These are phyloP conservation scores for Verticillium albo-atrum DNA, from an alignment of 2,329 filamentous ascomycete species.

Conservation along the genomic window DNA sequence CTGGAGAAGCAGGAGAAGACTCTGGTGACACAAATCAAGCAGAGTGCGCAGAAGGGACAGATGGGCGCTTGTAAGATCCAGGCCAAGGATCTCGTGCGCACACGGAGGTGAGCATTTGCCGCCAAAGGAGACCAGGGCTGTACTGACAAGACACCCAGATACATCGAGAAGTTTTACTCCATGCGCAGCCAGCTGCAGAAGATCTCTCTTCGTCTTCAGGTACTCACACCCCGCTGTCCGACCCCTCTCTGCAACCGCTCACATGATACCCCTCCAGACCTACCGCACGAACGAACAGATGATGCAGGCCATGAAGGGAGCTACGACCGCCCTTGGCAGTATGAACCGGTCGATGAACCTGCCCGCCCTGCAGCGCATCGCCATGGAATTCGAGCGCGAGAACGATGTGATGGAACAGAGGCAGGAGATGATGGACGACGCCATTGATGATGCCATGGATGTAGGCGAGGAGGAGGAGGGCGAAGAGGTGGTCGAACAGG, in stretches of 20 bases:
- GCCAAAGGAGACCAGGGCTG: not conserved
- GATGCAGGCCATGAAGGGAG: conserved; percentile 99
- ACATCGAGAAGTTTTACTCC: conserved; percentile 96
- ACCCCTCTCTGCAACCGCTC: not conserved
- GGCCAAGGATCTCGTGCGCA: conserved; percentile 92
- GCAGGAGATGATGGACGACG: conserved; percentile 99
- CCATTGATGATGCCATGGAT: conserved; percentile 94
- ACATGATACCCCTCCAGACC: conserved; percentile 52
- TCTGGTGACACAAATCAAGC: conserved; percentile 91
- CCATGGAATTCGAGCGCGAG: conserved; percentile 98
- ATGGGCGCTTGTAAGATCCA: conserved; percentile 99
- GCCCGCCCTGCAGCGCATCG: conserved; percentile 89
- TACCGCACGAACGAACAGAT: conserved; percentile 98
- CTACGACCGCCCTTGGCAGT: conserved; percentile 84
- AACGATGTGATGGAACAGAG: conserved; percentile 99
- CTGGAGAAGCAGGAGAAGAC: conserved; percentile 99
- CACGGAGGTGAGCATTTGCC: conserved; percentile 56
- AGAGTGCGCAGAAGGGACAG: conserved; percentile 95
- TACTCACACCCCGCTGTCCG: conserved; percentile 27
- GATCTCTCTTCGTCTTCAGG: conserved; percentile 91
- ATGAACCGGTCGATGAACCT: conserved; percentile 99
- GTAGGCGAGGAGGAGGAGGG: conserved; percentile 88
- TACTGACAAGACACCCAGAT: conserved; percentile 44
- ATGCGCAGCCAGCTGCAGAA: conserved; percentile 98
- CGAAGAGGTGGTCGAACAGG: conserved; percentile 94